phyloP scores from a whole-genome alignment of 2,329 filamentous ascomycete species.

The Escovopsis sp. region DNA sequence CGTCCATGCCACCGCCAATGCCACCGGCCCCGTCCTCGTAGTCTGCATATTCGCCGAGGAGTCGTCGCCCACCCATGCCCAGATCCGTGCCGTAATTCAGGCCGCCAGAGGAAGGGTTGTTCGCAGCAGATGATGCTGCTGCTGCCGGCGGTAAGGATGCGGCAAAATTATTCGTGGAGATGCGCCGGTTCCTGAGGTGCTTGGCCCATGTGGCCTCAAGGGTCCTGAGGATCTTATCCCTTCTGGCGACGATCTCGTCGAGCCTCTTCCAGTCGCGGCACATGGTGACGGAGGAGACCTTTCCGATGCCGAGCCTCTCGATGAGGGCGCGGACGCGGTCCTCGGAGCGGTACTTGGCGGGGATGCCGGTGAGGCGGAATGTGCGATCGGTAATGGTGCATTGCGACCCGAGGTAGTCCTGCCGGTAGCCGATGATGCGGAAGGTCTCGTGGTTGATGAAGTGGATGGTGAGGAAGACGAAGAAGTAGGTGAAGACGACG shows the following conservation, averaged over 20 bases:
- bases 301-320: slow-evolving; percentile 75
- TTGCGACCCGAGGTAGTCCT: slow-evolving; percentile 84
- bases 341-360: slow-evolving; percentile 62
- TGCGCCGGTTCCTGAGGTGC: slow-evolving; percentile 25
- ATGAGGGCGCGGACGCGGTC: slow-evolving; percentile 72
- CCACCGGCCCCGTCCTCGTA: too few relatives aligned
- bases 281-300: slow-evolving; percentile 73
- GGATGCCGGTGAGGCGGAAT: slow-evolving; percentile 80
- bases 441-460: slow-evolving; percentile 71
- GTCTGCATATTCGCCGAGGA: too few relatives aligned
- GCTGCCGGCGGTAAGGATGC: too few relatives aligned
- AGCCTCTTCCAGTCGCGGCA: slow-evolving; percentile 78
- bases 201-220: slow-evolving; percentile 76
- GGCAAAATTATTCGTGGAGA: slow-evolving; percentile 1
- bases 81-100: too few relatives aligned
- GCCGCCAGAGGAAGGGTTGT: too few relatives aligned
- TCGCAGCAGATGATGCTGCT: too few relatives aligned
- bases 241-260: slow-evolving; percentile 55
- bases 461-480: slow-evolving; percentile 68
- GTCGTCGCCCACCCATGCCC: too few relatives aligned
- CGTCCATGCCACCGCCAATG: too few relatives aligned
- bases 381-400: slow-evolving; percentile 93
- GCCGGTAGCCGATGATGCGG: slow-evolving; percentile 69
- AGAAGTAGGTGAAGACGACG: slow-evolving; percentile 86
- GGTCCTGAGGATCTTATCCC: slow-evolving; percentile 49